These are phyloP conservation scores for Carallia pectinifolia DNA, from an alignment of 345 rosid species.

Conservation along the genomic window DNA sequence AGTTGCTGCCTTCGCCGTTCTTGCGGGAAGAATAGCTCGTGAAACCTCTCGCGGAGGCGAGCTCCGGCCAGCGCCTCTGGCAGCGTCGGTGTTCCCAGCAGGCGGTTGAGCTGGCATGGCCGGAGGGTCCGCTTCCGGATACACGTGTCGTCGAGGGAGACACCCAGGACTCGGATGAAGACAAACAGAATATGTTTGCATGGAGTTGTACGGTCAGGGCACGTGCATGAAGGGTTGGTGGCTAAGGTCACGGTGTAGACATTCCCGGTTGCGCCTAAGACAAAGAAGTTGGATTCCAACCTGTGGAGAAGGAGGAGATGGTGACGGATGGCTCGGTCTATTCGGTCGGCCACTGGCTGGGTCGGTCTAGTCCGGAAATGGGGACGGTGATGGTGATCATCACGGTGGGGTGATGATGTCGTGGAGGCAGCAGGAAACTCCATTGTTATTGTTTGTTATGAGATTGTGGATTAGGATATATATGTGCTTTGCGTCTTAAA, in stretches of 20 bases:
- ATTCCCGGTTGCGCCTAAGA: slow-evolving; percentile 83
- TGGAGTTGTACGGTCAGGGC: slow-evolving; percentile 81
- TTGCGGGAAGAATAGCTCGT: slow-evolving; percentile 39
- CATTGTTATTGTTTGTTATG: slow-evolving; percentile 21
- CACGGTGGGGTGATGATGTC: slow-evolving; percentile 20
- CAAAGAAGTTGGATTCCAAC: slow-evolving; percentile 52
- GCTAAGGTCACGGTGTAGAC: slow-evolving; percentile 71
- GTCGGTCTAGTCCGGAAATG: slow-evolving; percentile 28
- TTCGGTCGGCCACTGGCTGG: slow-evolving; percentile 58
- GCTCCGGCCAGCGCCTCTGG: slow-evolving; percentile 53
- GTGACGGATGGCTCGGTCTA: slow-evolving; percentile 67
- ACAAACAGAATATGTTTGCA: slow-evolving; percentile 89
- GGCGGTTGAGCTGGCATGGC: slow-evolving; percentile 54
- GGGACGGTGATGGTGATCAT: slow-evolving; percentile 15
- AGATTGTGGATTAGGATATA: too few relatives aligned
- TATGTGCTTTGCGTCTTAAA: too few relatives aligned
- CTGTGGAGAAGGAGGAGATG: slow-evolving; percentile 66
- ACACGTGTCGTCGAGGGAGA: slow-evolving; percentile 60
- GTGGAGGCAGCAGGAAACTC: slow-evolving; percentile 45
- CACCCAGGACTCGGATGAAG: slow-evolving; percentile 62
- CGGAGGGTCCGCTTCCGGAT: slow-evolving; percentile 59
- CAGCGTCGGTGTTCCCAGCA: slow-evolving; percentile 43
- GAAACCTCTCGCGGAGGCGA: slow-evolving; percentile 56
- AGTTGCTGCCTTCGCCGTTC: slow-evolving; percentile 2
- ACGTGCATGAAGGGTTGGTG: slow-evolving; percentile 62